Base-by-base conservation (phyloP, 2,329 filamentous ascomycete species). In the Thelonectria olida region DNA sequence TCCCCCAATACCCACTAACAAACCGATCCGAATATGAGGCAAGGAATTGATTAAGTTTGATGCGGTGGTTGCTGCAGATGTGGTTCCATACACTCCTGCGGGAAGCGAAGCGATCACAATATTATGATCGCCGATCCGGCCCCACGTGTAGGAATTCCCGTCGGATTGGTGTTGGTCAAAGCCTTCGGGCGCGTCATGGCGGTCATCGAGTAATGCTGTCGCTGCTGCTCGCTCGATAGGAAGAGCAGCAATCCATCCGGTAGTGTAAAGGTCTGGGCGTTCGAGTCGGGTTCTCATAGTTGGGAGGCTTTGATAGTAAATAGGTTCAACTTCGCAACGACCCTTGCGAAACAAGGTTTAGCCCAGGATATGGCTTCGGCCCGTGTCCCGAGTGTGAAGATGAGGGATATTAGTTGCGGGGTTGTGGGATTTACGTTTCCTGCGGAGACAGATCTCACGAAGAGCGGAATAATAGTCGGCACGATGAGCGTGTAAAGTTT, bases 1-100 rank as follows among this genome's bases (percentile, higher is more conserved):
- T 0, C 87, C 84, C 2, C 84, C 85, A 72, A 79, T 81, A 0
- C 76, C 74, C 63, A 69, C 67, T 57, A 69, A 13, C 10, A 69
- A 52, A 4, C 65, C 63, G 10, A 69, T 31, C 2, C 57, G 54
- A n/a, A 70, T 65, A 7, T 61, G 57, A 17, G 67, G 63, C 15
- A 71, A 39, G 10, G 69, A 64, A 4, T 58, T 6, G 4, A 64
- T 25, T 13, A 72, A 49, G 41, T 49, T 38, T 6, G 54, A 58
- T 7, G 64, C 68, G 1, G 62, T 66, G 2, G 38, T 68, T 0
- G 67, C 63, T 2, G 70, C 67, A 0, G 59, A 63, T 1, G 25
- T 56, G 0, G 42, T 67, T 2, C 71, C 69, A n/a, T 57, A 63
- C 1, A 48, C 28, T 1, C 69, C 68, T 6, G 59, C 63, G 1